Conservation (phyloP, 306 rosid species). For the Coriaria nepalensis region DNA sequence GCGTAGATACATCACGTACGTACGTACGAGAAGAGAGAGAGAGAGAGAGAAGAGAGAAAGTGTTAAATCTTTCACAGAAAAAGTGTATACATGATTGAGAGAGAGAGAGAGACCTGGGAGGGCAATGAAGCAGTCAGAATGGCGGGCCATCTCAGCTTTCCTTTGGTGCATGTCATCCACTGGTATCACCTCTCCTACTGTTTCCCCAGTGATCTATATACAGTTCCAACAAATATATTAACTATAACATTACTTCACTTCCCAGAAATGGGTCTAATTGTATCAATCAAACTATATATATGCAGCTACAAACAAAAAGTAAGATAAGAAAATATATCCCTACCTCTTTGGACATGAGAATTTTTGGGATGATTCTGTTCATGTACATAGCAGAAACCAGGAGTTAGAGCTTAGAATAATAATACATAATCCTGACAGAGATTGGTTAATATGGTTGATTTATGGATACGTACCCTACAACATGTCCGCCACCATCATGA, state of each 20-base stretch:
- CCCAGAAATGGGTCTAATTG: too few relatives aligned
- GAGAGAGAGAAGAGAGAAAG: too few relatives aligned
- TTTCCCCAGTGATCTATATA: slow-evolving; percentile 24
- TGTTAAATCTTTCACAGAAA: too few relatives aligned
- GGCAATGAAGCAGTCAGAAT: slow-evolving; percentile 27
- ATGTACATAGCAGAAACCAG: neutral
- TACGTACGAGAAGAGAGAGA: slow-evolving; percentile 8
- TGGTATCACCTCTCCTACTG: slow-evolving; percentile 22
- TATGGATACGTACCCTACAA: slow-evolving; percentile 19
- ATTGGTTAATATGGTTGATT: neutral
- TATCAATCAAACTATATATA: too few relatives aligned
- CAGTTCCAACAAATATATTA: too few relatives aligned
- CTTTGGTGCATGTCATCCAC: slow-evolving; percentile 27
- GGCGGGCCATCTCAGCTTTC: slow-evolving; percentile 29
- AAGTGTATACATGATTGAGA: too few relatives aligned
- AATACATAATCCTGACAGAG: neutral
- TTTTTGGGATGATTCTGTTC: slow-evolving; percentile 20
- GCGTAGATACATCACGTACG: too few relatives aligned
- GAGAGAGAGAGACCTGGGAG: slow-evolving; percentile 20
- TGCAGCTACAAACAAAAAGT: too few relatives aligned
- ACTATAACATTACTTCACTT: too few relatives aligned
- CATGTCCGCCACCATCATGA: slow-evolving; percentile 23
- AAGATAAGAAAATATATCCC: too few relatives aligned
- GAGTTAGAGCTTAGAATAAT: neutral
- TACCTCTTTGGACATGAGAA: slow-evolving; percentile 22